Percentiles rank a stretch among this genome's conserved stretches.
These are phyloP conservation scores for Candida maesae DNA, from an alignment of 805 yeast species.

Conservation along the genomic window DNA sequence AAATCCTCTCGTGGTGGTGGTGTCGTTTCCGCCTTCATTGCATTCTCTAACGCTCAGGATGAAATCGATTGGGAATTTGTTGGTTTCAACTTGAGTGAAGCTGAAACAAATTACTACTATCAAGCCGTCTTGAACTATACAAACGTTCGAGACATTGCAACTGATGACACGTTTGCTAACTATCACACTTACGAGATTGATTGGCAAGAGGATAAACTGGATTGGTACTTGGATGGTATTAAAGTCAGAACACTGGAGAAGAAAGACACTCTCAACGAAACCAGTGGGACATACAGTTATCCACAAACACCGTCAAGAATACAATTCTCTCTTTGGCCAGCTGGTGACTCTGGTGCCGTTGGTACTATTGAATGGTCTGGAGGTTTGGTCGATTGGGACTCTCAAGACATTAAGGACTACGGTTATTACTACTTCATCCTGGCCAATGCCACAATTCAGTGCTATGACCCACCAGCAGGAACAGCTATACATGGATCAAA, in stretches of 20 bases:
- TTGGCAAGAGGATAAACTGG: constrained; percentile 70
- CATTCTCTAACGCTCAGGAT: constrained; percentile 82
- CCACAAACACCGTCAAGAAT: constrained; percentile 77
- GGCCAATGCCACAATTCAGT: constrained; percentile 54
- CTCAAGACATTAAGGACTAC: constrained; percentile 62
- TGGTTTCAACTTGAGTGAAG: constrained; percentile 64
- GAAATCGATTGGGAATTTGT: constrained; percentile 88
- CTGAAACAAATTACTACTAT: constrained; percentile 78
- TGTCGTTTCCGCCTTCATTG: constrained; percentile 81
- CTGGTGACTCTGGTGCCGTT: constrained; percentile 50
- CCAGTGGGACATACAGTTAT: constrained; percentile 50
- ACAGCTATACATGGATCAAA: constrained; percentile 42
- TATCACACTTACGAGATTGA: constrained; percentile 76
- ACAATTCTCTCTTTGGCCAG: constrained; percentile 78
- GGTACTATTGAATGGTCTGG: constrained; percentile 87
- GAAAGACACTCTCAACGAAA: constrained; percentile 57
- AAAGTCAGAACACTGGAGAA: constrained; percentile 61
- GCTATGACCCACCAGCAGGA: constrained; percentile 70
- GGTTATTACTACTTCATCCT: constrained; percentile 81
- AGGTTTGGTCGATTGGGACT: constrained; percentile 81
- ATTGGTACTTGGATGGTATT: constrained; percentile 73
- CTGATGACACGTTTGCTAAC: constrained; percentile 55
- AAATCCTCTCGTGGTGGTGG: constrained; percentile 76
- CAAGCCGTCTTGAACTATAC: constrained; percentile 70
- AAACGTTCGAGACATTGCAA: constrained; percentile 43